Conservation (phyloP, 2,329 filamentous ascomycete genomes). For the Paramyrothecium roridum region DNA sequence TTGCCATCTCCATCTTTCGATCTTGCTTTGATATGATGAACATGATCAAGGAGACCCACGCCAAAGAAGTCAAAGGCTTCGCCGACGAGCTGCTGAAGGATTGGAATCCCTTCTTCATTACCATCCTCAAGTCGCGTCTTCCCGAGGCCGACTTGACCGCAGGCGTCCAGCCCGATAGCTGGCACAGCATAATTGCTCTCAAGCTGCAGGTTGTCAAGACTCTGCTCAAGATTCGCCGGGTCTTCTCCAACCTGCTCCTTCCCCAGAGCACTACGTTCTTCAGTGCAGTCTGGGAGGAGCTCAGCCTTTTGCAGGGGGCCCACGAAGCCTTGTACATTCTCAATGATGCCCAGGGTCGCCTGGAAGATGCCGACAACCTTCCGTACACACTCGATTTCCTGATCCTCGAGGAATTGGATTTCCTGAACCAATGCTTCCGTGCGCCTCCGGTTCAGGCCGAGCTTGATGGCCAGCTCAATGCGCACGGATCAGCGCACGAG, state of each 20-base stretch:
- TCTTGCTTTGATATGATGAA: slow-evolving; percentile 93
- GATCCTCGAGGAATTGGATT: slow-evolving; percentile 89
- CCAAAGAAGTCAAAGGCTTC: slow-evolving; percentile 80
- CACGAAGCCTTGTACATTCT: slow-evolving; percentile 85
- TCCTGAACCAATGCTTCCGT: slow-evolving; percentile 86
- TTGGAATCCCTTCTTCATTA: slow-evolving; percentile 89
- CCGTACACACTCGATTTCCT: slow-evolving; percentile 94
- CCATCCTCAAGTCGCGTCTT: slow-evolving; percentile 70
- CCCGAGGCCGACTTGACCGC: slow-evolving; percentile 56
- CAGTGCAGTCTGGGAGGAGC: slow-evolving; percentile 83
- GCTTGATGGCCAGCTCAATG: slow-evolving; percentile 73
- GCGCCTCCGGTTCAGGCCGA: slow-evolving; percentile 86
- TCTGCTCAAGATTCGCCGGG: slow-evolving; percentile 79
- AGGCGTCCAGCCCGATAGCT: slow-evolving; percentile 58
- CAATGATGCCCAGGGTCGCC: slow-evolving; percentile 77
- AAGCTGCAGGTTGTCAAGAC: slow-evolving; percentile 96
- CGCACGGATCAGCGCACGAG: slow-evolving; percentile 55
- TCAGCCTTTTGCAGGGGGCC: slow-evolving; percentile 66
- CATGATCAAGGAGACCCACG: slow-evolving; percentile 93
- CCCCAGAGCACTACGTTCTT: slow-evolving; percentile 83
- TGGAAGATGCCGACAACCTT: slow-evolving; percentile 88
- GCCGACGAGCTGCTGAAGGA: slow-evolving; percentile 78
- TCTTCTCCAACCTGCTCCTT: slow-evolving; percentile 79
- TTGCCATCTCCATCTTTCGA: slow-evolving; percentile 87
- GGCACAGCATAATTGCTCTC: slow-evolving; percentile 79